Conservation (phyloP, 2,329 filamentous ascomycete genomes). For the Sporothrix variecibatus region DNA sequence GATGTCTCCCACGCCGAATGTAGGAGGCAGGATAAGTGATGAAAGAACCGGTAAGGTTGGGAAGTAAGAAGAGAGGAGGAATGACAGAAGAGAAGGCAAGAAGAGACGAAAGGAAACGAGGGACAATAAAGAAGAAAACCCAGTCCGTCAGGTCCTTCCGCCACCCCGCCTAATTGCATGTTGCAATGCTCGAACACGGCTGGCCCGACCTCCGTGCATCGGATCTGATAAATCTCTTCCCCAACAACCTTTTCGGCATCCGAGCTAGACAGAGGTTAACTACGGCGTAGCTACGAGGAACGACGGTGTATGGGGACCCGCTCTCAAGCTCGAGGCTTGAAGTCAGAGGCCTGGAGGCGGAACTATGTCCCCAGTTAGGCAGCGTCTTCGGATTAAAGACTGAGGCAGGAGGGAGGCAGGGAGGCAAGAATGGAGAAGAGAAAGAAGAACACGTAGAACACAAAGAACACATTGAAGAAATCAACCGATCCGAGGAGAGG, state of each 20-base stretch:
- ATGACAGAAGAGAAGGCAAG: neutral
- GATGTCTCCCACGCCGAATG: neutral
- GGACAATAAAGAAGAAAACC: neutral
- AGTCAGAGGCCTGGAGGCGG: neutral
- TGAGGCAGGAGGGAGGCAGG: neutral
- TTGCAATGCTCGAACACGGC: neutral
- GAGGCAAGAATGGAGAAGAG: neutral
- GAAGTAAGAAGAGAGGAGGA: neutral
- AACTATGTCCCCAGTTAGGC: neutral
- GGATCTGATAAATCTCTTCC: neutral
- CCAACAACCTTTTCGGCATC: neutral
- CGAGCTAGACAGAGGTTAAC: neutral
- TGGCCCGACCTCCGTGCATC: neutral
- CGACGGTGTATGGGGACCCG: neutral
- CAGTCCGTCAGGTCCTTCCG: neutral
- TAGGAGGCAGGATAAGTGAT: neutral
- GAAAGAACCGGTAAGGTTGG: neutral
- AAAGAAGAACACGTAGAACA: neutral
- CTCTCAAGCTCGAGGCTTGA: neutral
- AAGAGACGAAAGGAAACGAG: neutral
- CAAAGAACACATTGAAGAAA: neutral
- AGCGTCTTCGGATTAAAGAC: neutral
- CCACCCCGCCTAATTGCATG: neutral
- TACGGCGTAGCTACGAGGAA: slow-evolving; percentile 16
- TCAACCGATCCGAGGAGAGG: neutral